Base-by-base conservation (phyloP, 1,284 basidiomycete genomes). In the Ustilago xerochloae region DNA sequence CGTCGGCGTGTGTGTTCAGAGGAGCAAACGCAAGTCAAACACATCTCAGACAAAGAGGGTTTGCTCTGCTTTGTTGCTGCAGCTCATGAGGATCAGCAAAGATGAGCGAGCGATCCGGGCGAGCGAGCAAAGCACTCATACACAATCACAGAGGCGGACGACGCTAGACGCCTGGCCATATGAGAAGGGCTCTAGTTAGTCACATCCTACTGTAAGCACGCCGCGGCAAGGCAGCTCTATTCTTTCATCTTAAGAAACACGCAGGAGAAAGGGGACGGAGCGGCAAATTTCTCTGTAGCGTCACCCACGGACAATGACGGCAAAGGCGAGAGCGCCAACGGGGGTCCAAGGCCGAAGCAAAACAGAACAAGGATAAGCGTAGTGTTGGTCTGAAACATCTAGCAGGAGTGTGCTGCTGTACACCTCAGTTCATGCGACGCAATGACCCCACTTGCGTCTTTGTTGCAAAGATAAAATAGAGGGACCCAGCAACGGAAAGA, bases 131-230 rank as follows among this genome's bases (percentile, higher is more conserved):
- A 30, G 38, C 38, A 39, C 38, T 39, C 38, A 20, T 39, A 10
- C 38, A 39, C 15, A 39, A 6, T 15, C 20, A 43, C 26, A 33
- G 10, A 46, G 53, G 32, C 41, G 43, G 50, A 20, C 47, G 36
- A 50, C 22, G 60, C 60, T 63, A 36, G 52, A 63, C 60, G 60
- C 60, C 52, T 51, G n/a, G n/a, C n/a, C n/a, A n/a, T 35, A 54
- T 62, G 52, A 50, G 49, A 36, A n/a, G n/a, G n/a, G n/a, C n/a
- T n/a, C n/a, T n/a, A n/a, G n/a, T n/a, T n/a, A n/a, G n/a, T n/a
- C n/a, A n/a, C n/a, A n/a, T n/a, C n/a, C n/a, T n/a, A n/a, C n/a
- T n/a, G n/a, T n/a, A n/a, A n/a, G n/a, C n/a, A n/a, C n/a, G n/a
- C n/a, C 26, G 7, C 41, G 26, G 22, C 41, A 41, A 6, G 18